Conservation (phyloP, 176 grass and related monocot species). For the Avena sativa region DNA sequence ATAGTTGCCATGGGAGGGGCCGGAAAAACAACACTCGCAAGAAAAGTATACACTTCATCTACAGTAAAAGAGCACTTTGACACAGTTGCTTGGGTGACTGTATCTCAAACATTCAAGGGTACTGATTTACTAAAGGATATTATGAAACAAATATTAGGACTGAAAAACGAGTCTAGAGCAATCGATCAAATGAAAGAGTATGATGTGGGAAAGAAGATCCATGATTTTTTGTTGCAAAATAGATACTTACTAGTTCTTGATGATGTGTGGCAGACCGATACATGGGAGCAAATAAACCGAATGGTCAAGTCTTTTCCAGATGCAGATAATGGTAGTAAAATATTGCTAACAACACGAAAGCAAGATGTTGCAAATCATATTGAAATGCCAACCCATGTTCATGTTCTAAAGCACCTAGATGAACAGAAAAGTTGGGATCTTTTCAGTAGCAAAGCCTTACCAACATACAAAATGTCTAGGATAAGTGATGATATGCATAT, state of each 20-base stretch:
- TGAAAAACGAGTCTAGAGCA: not conserved
- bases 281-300: not conserved
- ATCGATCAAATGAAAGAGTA: not conserved
- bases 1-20: slow-evolving; percentile 34
- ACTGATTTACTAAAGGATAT: not conserved
- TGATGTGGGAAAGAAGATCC: not conserved
- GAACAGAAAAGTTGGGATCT: not conserved
- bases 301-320: not conserved
- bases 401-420: not conserved
- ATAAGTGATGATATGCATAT: too few species aligned
- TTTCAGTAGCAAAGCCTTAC: not conserved
- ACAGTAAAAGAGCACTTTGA: not conserved
- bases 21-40: slow-evolving; percentile 35
- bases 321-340: not conserved
- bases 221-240: not conserved
- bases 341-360: not conserved
- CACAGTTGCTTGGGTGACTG: not conserved
- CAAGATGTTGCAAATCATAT: not conserved
- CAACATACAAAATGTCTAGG: not conserved
- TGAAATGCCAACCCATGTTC: not conserved
- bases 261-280: not conserved
- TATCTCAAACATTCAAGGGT: not conserved
- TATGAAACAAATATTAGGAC: not conserved
- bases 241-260: not conserved
- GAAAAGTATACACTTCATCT: not conserved